Evolutionary conservation across 441 rosid genomes (phyloP).

Genomic region (Pelargonium fulgidum): DNA sequence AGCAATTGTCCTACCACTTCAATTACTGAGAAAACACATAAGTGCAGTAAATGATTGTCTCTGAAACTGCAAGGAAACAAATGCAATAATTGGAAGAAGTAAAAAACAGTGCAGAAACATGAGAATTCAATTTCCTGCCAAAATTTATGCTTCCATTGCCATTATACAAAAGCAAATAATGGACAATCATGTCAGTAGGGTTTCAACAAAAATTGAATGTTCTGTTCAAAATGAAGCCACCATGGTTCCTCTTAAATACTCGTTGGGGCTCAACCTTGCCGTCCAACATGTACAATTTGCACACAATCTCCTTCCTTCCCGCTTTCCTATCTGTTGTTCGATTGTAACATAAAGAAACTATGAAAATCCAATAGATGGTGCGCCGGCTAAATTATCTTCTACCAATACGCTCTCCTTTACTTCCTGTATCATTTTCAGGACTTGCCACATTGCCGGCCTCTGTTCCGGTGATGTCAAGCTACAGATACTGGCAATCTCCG

Average conservation of each 20-base stretch:
- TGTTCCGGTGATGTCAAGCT: constrained; percentile 68
- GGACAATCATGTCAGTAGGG: background rate
- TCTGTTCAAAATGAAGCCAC: background rate
- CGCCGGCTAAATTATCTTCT: constrained; percentile 32
- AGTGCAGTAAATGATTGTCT: background rate
- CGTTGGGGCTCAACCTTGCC: background rate
- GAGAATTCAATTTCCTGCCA: background rate
- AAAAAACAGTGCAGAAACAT: background rate
- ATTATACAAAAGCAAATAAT: background rate
- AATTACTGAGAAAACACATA: too few relatives aligned
- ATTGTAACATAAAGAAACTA: constrained; percentile 13
- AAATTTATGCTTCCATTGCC: background rate
- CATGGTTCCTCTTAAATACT: background rate
- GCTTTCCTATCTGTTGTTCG: background rate
- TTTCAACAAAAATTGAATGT: background rate
- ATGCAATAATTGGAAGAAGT: constrained; percentile 4
- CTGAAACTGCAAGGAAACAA: background rate
- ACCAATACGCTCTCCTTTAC: constrained; percentile 52
- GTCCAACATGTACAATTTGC: background rate
- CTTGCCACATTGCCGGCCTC: constrained; percentile 77
- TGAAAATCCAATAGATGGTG: constrained; percentile 24
- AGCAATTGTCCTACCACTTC: too few relatives aligned
- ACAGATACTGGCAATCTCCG: constrained; percentile 65
- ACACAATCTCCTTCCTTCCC: background rate
- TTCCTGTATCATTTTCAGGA: constrained; percentile 75